Evolutionary conservation across 257 asterid genomes (phyloP).

Genomic region (Penstemon barbatus): DNA sequence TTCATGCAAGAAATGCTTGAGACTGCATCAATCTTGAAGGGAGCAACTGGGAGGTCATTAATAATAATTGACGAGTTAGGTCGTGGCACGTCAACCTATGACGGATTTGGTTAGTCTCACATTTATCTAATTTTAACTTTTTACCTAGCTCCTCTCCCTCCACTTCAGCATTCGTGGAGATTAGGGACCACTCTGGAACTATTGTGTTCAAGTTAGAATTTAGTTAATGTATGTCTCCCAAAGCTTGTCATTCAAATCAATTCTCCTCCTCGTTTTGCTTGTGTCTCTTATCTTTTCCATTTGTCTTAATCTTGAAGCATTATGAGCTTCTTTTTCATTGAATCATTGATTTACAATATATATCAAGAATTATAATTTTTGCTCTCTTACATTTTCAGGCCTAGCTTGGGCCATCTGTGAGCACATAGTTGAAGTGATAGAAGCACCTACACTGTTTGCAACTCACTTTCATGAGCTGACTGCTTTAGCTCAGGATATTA

Average conservation of each 20-base stretch:
- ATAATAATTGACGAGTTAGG: conserved; percentile 95
- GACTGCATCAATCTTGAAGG: conserved; percentile 97
- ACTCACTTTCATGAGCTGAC: conserved; percentile 99
- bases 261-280: background rate
- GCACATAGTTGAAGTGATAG: conserved; percentile 77
- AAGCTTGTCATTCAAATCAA: conserved; percentile 10
- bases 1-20: conserved; percentile 99
- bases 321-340: conserved; percentile 10
- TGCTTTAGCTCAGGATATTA: conserved; percentile 66
- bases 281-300: conserved; percentile 5
- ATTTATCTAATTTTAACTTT: conserved; percentile 17
- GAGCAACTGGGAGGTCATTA: conserved; percentile 86
- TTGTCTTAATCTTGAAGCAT: conserved; percentile 21
- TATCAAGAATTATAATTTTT: conserved; percentile 16
- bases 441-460: conserved; percentile 94
- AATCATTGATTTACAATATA: conserved; percentile 10
- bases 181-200: background rate
- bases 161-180: background rate
- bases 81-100: conserved; percentile 98
- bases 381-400: conserved; percentile 47
- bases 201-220: conserved; percentile 1
- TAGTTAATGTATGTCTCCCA: background rate
- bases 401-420: conserved; percentile 99
- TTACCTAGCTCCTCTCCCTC: conserved; percentile 11
- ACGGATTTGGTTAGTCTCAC: conserved; percentile 88